phyloP scores from a whole-genome alignment of 73 alveolate genomes.

The Blepharisma japonicum region DNA sequence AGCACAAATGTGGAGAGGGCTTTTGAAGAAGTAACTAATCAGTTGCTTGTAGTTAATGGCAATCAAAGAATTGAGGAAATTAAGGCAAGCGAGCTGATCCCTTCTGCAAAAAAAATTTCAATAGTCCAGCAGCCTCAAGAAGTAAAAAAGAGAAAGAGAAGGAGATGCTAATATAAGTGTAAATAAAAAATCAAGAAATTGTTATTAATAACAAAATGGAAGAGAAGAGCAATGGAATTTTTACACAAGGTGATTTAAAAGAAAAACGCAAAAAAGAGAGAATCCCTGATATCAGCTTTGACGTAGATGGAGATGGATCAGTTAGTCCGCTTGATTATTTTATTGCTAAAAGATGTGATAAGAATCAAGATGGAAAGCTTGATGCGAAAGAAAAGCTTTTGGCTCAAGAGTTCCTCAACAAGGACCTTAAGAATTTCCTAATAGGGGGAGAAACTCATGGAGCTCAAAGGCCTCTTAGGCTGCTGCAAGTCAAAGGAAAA shows the following conservation, averaged over 20 bases:
- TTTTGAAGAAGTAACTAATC: slow-evolving; percentile 21
- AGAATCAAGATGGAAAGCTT: slow-evolving; percentile 72
- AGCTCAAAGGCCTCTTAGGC: slow-evolving; percentile 63
- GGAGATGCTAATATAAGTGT: too few species aligned
- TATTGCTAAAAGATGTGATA: slow-evolving; percentile 61
- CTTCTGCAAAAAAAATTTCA: too few species aligned
- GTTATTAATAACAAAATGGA: too few species aligned
- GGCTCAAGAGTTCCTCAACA: slow-evolving; percentile 39
- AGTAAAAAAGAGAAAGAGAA: too few species aligned
- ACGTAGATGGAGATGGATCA: slow-evolving; percentile 77
- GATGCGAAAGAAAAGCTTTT: slow-evolving; percentile 60
- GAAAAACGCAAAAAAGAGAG: slow-evolving; percentile 22
- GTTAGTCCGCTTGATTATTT: slow-evolving; percentile 80
- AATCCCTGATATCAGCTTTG: slow-evolving; percentile 49
- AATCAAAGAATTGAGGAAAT: too few species aligned
- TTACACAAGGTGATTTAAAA: not conserved
- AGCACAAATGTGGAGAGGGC: slow-evolving; percentile 15
- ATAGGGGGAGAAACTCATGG: slow-evolving; percentile 85
- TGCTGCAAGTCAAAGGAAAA: slow-evolving; percentile 83
- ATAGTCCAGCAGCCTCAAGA: too few species aligned
- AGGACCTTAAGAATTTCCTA: slow-evolving; percentile 68
- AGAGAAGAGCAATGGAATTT: too few species aligned
- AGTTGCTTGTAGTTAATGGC: too few species aligned
- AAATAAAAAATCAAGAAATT: too few species aligned
- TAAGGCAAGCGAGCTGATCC: too few species aligned